phyloP scores from a whole-genome alignment of 2,329 filamentous ascomycete genomes.

The Ophiostoma himal-ulmi region DNA sequence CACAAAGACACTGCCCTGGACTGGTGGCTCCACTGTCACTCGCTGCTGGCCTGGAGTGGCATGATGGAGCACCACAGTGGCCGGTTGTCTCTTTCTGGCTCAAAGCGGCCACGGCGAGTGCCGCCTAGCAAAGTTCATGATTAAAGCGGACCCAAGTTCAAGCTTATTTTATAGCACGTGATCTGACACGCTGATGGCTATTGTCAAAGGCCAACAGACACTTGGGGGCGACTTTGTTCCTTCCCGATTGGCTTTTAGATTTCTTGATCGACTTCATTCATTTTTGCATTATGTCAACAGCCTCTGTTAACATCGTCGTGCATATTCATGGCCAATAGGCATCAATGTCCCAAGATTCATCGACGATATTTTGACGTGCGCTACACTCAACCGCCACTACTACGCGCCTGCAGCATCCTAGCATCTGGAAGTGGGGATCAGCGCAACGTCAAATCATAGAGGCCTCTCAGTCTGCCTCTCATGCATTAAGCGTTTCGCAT shows the following conservation, averaged over 20 bases:
- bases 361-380: too few species aligned
- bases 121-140: conserved; percentile 1
- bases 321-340: too few species aligned
- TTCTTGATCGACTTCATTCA: neutral
- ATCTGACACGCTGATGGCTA: neutral
- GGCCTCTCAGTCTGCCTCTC: neutral
- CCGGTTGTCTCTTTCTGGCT: conserved; percentile 13
- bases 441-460: neutral
- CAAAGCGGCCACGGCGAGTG: conserved; percentile 12
- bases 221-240: neutral
- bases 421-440: neutral
- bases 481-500: neutral
- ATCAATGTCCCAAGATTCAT: too few species aligned
- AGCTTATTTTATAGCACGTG: neutral
- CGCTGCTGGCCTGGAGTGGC: conserved; percentile 14
- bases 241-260: neutral
- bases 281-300: neutral
- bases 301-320: too few species aligned
- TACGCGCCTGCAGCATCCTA: neutral
- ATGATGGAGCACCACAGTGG: conserved; percentile 19
- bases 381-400: neutral
- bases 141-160: neutral
- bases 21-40: conserved; percentile 18
- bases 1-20: conserved; percentile 10
- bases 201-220: neutral